Evolutionary conservation across 345 rosid species (phyloP).

Genomic region (Salix suchowensis): DNA sequence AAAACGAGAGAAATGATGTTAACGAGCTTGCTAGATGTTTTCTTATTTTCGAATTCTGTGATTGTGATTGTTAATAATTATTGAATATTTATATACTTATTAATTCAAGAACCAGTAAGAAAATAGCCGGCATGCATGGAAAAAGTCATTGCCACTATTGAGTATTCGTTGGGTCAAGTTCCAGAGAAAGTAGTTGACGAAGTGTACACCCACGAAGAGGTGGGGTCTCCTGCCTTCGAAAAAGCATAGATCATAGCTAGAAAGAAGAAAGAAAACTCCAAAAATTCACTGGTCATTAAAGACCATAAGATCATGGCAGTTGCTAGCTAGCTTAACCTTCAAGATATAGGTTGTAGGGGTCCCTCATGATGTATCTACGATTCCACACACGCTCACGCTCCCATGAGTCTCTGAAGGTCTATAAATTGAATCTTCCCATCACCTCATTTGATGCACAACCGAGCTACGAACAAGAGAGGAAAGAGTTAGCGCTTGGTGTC

Average conservation of each 20-base stretch:
- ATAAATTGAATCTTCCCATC: constrained; percentile 38
- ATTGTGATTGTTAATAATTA: no score
- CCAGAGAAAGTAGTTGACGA: background rate
- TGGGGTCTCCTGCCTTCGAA: background rate
- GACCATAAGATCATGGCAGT: background rate
- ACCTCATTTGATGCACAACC: constrained; percentile 18
- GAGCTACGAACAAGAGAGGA: background rate
- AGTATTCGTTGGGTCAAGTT: background rate
- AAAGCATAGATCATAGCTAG: background rate
- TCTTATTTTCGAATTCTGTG: no score
- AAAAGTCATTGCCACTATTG: background rate
- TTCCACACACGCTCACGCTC: no score
- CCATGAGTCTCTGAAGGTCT: constrained; percentile 22
- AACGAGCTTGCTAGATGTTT: no score
- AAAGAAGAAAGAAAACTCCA: background rate
- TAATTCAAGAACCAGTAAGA: no score
- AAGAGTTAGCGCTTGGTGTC: background rate
- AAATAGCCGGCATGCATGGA: background rate
- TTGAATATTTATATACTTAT: no score
- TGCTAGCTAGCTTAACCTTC: background rate
- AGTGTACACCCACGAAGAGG: background rate
- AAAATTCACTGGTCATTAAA: background rate
- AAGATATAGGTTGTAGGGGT: constrained; percentile 20
- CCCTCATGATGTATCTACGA: constrained; percentile 17
- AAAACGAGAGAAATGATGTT: no score